Percentiles rank a stretch among this genome's conserved stretches.
phyloP scores from a whole-genome alignment of 2,329 filamentous ascomycete genomes.

The Monilinia fructigena region DNA sequence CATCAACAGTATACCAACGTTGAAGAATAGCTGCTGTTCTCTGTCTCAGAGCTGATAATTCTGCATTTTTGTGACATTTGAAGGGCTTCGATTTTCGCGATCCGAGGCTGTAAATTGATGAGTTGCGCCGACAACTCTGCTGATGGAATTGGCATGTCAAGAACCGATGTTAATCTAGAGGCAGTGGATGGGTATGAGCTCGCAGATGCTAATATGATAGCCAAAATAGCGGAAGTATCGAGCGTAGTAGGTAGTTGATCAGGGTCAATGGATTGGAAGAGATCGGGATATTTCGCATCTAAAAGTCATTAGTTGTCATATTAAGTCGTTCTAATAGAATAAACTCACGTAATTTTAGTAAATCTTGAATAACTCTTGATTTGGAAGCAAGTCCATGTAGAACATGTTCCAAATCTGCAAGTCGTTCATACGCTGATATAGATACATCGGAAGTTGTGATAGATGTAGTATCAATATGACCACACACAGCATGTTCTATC shows the following conservation, averaged over 20 bases:
- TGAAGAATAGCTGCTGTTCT: conserved; percentile 38
- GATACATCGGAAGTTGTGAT: conserved; percentile 20
- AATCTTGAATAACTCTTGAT: conserved; percentile 38
- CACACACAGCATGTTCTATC: conserved; percentile 38
- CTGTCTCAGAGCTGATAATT: conserved; percentile 37
- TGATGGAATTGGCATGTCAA: conserved; percentile 38
- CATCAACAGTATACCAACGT: conserved; percentile 38
- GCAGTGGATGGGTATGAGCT: conserved; percentile 39
- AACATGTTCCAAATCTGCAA: conserved; percentile 31
- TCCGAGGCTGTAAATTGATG: conserved; percentile 39
- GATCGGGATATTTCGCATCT: conserved; percentile 40
- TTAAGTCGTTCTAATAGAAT: not conserved
- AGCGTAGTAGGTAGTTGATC: conserved; percentile 35
- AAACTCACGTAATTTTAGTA: conserved; percentile 38
- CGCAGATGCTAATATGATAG: conserved; percentile 40
- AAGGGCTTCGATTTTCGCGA: conserved; percentile 37
- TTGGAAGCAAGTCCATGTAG: conserved; percentile 37
- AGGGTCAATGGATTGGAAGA: conserved; percentile 38
- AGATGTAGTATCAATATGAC: conserved; percentile 27
- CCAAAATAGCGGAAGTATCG: conserved; percentile 33
- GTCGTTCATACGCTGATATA: conserved; percentile 26
- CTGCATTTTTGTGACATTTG: conserved; percentile 37
- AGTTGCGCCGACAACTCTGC: conserved; percentile 38
- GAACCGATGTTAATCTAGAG: conserved; percentile 39
- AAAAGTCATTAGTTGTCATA: conserved; percentile 24